Evolutionary conservation across 805 yeast genomes (phyloP), one percentile per base, ranked within the genome.

Genomic region (Wickerhamomyces chambardii): DNA sequence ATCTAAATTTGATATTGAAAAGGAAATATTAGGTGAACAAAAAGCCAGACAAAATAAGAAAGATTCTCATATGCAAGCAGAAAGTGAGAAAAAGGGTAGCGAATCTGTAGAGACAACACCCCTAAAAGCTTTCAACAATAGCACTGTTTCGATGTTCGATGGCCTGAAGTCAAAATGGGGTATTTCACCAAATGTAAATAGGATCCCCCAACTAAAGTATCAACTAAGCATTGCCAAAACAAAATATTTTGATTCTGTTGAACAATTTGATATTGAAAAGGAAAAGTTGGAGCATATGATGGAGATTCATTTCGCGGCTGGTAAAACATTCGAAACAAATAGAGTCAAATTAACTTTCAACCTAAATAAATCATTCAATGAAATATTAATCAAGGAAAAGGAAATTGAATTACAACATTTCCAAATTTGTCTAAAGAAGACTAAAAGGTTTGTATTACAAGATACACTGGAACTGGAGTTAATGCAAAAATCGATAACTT

Each of bases 271-370:
- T 22, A 15, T 27, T 3, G 37, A 35, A 4, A 41, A 37, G 19
- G 15, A 35, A 2, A 15, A 10, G 4, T 30, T 50, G 17, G 55
- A 50, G n/a, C 15, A 21, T 0, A 16, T 38, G 10, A 35, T 50
- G 7, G 21, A 29, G 15, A n/a, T 18, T 2, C 12, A 17, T 1
- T 29, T 40, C 8, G 36, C 34, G 3, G 40, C 36, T 26, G 45
- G 53, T 6, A 43, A 48, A 29, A 30, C 17, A 0, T 45, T 35
- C 35, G 48, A 49, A 16, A 19, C 26, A 15, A 49, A 45, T 22
- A 42, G 48, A 30, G 33, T 46, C 11, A 30, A 32, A 19, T 27
- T 51, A 21, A 8, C 44, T 2, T 43, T 37, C 30, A 24, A 29
- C 3, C 17, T 46, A 9, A 41, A 36, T 15, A 37, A 38, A 11